Evolutionary conservation across 495 filamentous ascomycete genomes (phyloP), one percentile per base, ranked within the genome.

Genomic region (Penicillium tannophilum): DNA sequence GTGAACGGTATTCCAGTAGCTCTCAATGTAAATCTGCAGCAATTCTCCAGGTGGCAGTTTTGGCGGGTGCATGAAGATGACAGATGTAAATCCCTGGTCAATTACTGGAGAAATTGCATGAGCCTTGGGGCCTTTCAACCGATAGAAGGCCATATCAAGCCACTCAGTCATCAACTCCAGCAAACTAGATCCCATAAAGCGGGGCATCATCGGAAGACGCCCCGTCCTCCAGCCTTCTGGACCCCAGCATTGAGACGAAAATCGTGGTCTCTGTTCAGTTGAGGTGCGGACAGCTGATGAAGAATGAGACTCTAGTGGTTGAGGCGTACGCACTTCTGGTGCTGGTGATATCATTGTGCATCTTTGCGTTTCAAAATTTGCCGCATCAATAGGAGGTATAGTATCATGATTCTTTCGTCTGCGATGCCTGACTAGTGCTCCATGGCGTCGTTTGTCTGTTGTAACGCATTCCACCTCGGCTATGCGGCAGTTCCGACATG

Each of bases 101-200:
- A 61, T 52, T n/a, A 51, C 14, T 5, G 59, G 59, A 19, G 59
- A 43, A 8, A 62, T n/a, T 10, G 59, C 44, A 33, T 39, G 45
- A 5, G 20, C 24, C 30, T 56, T 33, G 3, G 54, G 11, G 19
- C 30, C 30, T 47, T 50, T 44, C 9, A 62, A 35, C 16, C 59
- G 59, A 54, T 53, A 62, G 14, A 62, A 58, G 6, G 59, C 59
- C 42, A 62, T 52, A 20, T 62, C 54, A 5, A 62, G 50, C 59
- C 59, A 62, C 36, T 57, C 59, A 23, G 49, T 58, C 54, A 48
- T 58, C 20, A 62, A 39, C 46, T 62, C 59, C 11, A 62, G 24
- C 31, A 55, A 50, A 28, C 59, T 62, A 6, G 41, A 33, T 31
- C 59, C 59, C 2, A 48, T 20, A 24, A 62, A 53, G n/a, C 54